Evolutionary conservation across 768 basidiomycete species (phyloP), one percentile per base, ranked within the genome.

Genomic region (Lactarius sanguifluus): DNA sequence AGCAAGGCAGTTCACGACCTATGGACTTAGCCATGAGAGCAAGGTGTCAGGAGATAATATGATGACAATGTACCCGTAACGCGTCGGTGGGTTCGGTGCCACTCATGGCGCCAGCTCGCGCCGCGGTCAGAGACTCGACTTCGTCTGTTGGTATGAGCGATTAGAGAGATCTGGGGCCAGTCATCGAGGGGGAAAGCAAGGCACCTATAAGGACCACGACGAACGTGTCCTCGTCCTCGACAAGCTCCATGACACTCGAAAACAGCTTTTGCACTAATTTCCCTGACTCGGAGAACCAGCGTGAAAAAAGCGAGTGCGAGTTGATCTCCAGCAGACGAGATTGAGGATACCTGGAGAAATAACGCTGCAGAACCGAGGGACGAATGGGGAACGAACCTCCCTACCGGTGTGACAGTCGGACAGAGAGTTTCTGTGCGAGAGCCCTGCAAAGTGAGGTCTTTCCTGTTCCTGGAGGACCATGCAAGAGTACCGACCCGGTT

Each of bases 241-340:
- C 89, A 77, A 98, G 83, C 70, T 97, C 95, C 45, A 84, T 91
- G 64, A 99, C 94, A 65, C 84, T 91, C 45, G 82, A 85, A 75
- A 98, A 99, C 20, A 99, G 81, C 57, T 91, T 86, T 73, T 98
- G 96, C 1, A 99, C 97, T 34, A 99, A 86, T 76, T 99, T 99
- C 18, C 97, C 97, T 0, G 95, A 97, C 75, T 99, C 97, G 0
- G 96, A 98, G 78, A 98, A 99, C 96, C 97, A 99, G 71, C 95
- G 92, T 18, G 94, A 96, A 76, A 99, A 98, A 18, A 99, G 83
- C 2, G 96, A 98, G 77, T 98, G 97, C 0, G 97, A 96, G 75
- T 98, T 98, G 73, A 99, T 97, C 76, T 99, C 97, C 55, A 99
- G 84, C 13, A 99, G 81, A 56, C 94, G 91, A 41, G 93, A 85